A percentile compares a stretch with the other conserved stretches of the same genome.
Conservation (phyloP, 495 filamentous ascomycete species). For the Bacidia rubella region DNA sequence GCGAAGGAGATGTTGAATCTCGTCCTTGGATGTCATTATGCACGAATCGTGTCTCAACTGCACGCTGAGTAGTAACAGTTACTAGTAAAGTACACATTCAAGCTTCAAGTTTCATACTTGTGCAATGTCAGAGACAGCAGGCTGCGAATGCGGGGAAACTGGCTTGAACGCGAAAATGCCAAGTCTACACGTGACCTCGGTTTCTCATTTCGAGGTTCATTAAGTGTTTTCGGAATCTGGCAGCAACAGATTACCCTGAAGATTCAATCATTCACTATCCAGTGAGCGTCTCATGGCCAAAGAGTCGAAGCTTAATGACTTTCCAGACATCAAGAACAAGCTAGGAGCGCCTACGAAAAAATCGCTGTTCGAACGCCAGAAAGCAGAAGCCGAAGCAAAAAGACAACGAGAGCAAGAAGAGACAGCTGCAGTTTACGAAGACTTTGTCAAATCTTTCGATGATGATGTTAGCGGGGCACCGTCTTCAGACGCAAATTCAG, state of each 20-base stretch:
- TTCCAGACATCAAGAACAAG: constrained; percentile 75
- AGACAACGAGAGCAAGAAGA: constrained; percentile 75
- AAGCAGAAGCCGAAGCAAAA: constrained; percentile 88
- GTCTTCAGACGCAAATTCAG: constrained; percentile 1
- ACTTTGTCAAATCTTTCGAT: constrained; percentile 83
- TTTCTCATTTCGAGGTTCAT: too few species aligned
- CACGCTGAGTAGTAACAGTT: not conserved
- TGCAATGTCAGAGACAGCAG: too few species aligned
- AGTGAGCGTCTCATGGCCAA: too few species aligned
- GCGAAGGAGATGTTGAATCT: constrained; percentile 59
- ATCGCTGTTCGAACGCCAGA: constrained; percentile 83
- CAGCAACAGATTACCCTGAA: too few species aligned
- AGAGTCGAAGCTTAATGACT: constrained; percentile 40
- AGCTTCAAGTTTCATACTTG: not conserved
- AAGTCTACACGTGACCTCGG: too few species aligned
- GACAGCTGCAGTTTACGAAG: constrained; percentile 78
- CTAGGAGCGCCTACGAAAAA: constrained; percentile 74
- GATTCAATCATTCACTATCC: too few species aligned
- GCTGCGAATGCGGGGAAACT: too few species aligned
- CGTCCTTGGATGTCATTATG: constrained; percentile 26
- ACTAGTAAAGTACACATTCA: not conserved
- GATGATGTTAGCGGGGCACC: constrained; percentile 42
- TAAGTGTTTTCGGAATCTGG: too few species aligned
- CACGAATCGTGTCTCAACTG: not conserved
- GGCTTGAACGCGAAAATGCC: too few species aligned